Conservation (phyloP, 2,329 filamentous ascomycete species). For the Xylariaceae sp. region DNA sequence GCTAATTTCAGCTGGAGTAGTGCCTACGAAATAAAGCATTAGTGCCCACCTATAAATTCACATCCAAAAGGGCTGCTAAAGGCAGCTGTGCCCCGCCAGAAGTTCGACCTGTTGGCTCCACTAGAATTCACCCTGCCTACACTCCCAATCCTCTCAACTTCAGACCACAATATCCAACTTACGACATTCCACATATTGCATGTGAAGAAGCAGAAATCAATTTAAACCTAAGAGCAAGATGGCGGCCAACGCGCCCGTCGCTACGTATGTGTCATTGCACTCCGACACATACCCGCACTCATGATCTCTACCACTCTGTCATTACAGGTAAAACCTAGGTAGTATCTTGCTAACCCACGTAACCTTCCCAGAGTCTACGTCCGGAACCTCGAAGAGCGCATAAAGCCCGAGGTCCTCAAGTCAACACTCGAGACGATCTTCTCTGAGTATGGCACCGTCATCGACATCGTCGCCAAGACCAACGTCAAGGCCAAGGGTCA, state of each 20-base stretch:
- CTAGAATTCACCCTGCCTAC: too few relatives aligned
- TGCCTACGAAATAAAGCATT: too few relatives aligned
- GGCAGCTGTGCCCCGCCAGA: too few relatives aligned
- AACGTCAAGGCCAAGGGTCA: constrained; percentile 92
- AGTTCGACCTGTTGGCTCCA: too few relatives aligned
- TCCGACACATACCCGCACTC: constrained; percentile 49
- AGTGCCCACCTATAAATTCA: too few relatives aligned
- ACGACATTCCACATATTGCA: too few relatives aligned
- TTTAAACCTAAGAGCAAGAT: constrained; percentile 17
- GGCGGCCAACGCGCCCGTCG: constrained; percentile 45
- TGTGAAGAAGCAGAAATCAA: background rate
- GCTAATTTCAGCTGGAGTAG: too few relatives aligned
- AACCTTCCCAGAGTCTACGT: constrained; percentile 54
- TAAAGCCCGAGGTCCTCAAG: constrained; percentile 75
- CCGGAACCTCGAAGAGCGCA: constrained; percentile 87
- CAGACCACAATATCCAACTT: too few relatives aligned
- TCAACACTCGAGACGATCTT: constrained; percentile 74
- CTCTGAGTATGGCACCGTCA: constrained; percentile 78
- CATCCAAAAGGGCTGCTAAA: too few relatives aligned
- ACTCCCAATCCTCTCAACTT: too few relatives aligned
- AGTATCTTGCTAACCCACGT: constrained; percentile 12
- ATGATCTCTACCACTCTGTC: constrained; percentile 13
- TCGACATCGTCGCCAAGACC: constrained; percentile 83
- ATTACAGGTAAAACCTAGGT: constrained; percentile 9
- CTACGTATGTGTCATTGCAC: constrained; percentile 75